Conservation (phyloP, 495 filamentous ascomycete species). For the Aspergillus ostianus region DNA sequence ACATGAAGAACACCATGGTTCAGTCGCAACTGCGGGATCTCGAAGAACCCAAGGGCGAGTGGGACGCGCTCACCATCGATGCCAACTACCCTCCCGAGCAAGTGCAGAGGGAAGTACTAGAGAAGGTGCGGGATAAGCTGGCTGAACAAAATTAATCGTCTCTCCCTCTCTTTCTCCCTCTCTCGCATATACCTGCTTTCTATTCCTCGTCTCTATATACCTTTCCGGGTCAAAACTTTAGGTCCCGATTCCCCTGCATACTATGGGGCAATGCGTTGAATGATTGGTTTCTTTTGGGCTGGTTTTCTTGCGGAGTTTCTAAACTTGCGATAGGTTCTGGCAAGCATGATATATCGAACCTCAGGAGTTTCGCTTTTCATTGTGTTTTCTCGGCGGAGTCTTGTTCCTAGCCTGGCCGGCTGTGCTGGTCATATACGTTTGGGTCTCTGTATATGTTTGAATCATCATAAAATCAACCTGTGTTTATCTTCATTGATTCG, state of each 20-base stretch:
- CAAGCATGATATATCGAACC: neutral
- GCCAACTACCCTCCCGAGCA: slow-evolving; percentile 62
- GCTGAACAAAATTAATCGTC: slow-evolving; percentile 28
- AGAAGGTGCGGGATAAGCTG: slow-evolving; percentile 47
- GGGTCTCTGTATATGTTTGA: neutral
- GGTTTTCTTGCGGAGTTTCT: neutral
- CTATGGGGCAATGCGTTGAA: neutral
- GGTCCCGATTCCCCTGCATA: neutral
- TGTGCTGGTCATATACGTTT: neutral
- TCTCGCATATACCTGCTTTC: neutral
- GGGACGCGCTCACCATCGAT: slow-evolving; percentile 81
- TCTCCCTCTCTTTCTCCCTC: neutral
- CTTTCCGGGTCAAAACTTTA: neutral
- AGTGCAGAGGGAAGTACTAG: slow-evolving; percentile 64
- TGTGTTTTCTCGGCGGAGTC: neutral
- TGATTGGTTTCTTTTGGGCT: neutral
- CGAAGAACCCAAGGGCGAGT: slow-evolving; percentile 79
- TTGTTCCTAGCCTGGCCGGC: neutral
- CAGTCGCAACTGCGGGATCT: slow-evolving; percentile 83
- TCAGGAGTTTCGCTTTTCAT: neutral
- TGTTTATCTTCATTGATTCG: neutral
- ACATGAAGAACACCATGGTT: slow-evolving; percentile 99
- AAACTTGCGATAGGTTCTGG: neutral
- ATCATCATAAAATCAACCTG: neutral
- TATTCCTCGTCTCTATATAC: neutral